Evolutionary conservation across 768 basidiomycete species (phyloP).

Genomic region (Hirschioporus abietinus): DNA sequence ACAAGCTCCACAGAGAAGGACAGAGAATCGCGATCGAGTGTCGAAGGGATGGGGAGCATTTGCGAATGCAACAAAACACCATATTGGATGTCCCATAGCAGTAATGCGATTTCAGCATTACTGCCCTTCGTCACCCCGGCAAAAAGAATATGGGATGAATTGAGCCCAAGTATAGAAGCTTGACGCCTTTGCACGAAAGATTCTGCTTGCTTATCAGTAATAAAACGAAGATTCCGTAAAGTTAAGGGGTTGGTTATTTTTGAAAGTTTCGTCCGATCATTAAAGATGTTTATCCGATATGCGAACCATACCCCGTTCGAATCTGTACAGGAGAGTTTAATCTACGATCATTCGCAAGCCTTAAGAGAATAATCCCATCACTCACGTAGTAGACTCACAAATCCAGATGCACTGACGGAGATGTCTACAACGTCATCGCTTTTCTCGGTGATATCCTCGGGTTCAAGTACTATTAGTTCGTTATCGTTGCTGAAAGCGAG

Average conservation of each 20-base stretch:
- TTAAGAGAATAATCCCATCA: conserved; percentile 1
- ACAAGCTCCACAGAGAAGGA: conserved; percentile 6
- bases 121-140: conserved; percentile 33
- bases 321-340: not conserved
- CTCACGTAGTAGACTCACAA: conserved; percentile 47
- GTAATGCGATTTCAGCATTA: conserved; percentile 42
- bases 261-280: not conserved
- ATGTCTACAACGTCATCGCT: conserved; percentile 29
- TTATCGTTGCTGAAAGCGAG: conserved; percentile 27
- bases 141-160: conserved; percentile 55
- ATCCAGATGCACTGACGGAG: conserved; percentile 44
- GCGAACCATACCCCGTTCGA: not conserved
- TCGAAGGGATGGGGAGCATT: conserved; percentile 43
- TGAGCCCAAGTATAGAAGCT: conserved; percentile 40
- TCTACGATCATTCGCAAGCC: not conserved
- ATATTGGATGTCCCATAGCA: conserved; percentile 68
- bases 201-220: not conserved
- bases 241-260: not conserved
- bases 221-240: not conserved
- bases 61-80: conserved; percentile 56
- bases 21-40: conserved; percentile 23
- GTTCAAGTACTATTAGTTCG: conserved; percentile 22
- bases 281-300: not conserved
- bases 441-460: conserved; percentile 28
- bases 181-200: not conserved